phyloP scores from a whole-genome alignment of 1,284 basidiomycete genomes.

The Austroboletus novae-zelandiae region DNA sequence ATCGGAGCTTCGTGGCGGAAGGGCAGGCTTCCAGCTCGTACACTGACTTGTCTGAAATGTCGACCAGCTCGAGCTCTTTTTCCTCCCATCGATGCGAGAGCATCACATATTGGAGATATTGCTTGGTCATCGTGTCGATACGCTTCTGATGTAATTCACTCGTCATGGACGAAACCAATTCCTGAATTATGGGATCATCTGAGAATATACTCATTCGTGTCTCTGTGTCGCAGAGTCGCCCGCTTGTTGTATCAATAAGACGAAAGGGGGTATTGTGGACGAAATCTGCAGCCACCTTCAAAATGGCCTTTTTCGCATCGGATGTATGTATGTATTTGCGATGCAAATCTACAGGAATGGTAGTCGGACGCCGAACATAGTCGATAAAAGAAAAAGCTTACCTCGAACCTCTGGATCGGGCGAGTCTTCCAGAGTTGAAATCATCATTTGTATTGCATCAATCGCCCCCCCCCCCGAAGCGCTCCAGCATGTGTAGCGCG shows the following conservation, averaged over 20 bases:
- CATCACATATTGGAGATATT: slow-evolving; percentile 23
- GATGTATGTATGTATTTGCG: slow-evolving; percentile 15
- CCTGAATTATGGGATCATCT: slow-evolving; percentile 13
- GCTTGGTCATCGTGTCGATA: slow-evolving; percentile 4
- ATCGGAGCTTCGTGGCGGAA: slow-evolving; percentile 13
- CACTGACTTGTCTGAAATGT: slow-evolving; percentile 17
- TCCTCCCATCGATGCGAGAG: slow-evolving; percentile 24
- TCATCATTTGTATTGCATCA: slow-evolving; percentile 4
- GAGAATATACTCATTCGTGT: slow-evolving; percentile 15
- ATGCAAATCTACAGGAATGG: slow-evolving; percentile 6
- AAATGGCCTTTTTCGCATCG: slow-evolving; percentile 4
- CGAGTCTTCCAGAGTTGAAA: slow-evolving; percentile 10
- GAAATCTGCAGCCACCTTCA: neutral
- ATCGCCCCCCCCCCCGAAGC: slow-evolving; percentile 16
- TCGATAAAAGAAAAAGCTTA: neutral
- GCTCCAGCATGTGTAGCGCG: slow-evolving; percentile 12
- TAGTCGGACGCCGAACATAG: neutral
- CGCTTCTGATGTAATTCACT: slow-evolving; percentile 6
- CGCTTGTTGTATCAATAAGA: slow-evolving; percentile 22
- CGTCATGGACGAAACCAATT: slow-evolving; percentile 20
- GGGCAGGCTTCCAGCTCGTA: slow-evolving; percentile 10
- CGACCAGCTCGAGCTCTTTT: slow-evolving; percentile 14
- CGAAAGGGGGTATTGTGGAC: slow-evolving; percentile 8
- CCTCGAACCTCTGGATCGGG: slow-evolving; percentile 13
- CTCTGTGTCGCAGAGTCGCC: slow-evolving; percentile 20